phyloP scores from a whole-genome alignment of 2,329 filamentous ascomycete genomes.

The Corniculantispora saksenae region DNA sequence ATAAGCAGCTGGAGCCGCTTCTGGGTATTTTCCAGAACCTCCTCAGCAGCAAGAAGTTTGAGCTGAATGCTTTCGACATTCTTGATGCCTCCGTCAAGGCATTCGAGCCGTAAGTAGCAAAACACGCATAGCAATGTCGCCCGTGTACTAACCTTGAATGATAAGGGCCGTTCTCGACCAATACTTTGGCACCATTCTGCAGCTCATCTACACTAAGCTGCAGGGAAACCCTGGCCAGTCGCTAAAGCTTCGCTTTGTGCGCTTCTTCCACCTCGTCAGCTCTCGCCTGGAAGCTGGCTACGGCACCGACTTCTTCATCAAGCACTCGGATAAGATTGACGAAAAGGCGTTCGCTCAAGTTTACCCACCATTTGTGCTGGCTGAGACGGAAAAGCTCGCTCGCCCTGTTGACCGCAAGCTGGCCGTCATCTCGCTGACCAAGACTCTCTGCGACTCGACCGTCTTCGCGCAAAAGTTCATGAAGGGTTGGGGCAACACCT shows the following conservation, averaged over 20 bases:
- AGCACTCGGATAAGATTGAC: conserved; percentile 79
- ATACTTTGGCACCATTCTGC: conserved; percentile 79
- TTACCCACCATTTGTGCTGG: conserved; percentile 84
- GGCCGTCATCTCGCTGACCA: conserved; percentile 89
- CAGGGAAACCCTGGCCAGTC: conserved; percentile 71
- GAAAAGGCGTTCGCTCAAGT: conserved; percentile 77
- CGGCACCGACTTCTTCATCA: conserved; percentile 89
- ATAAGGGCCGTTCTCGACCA: conserved; percentile 64
- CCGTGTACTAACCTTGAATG: conserved; percentile 28
- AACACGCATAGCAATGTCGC: background rate
- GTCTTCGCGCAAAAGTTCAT: conserved; percentile 80
- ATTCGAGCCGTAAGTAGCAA: conserved; percentile 65
- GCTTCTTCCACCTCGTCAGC: conserved; percentile 91
- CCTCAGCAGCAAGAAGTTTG: conserved; percentile 77
- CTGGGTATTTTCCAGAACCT: conserved; percentile 97
- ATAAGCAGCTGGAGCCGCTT: conserved; percentile 82
- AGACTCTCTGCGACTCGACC: conserved; percentile 82
- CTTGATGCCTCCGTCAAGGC: conserved; percentile 76
- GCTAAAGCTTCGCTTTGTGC: conserved; percentile 82
- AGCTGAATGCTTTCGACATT: conserved; percentile 85
- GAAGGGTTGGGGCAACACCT: conserved; percentile 90
- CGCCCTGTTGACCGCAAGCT: conserved; percentile 89
- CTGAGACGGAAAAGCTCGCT: conserved; percentile 83
- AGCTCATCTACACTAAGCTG: conserved; percentile 77
- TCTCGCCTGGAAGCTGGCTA: conserved; percentile 77